Evolutionary conservation across 2,329 filamentous ascomycete species (phyloP).

Genomic region (Aspergillus udagawae): DNA sequence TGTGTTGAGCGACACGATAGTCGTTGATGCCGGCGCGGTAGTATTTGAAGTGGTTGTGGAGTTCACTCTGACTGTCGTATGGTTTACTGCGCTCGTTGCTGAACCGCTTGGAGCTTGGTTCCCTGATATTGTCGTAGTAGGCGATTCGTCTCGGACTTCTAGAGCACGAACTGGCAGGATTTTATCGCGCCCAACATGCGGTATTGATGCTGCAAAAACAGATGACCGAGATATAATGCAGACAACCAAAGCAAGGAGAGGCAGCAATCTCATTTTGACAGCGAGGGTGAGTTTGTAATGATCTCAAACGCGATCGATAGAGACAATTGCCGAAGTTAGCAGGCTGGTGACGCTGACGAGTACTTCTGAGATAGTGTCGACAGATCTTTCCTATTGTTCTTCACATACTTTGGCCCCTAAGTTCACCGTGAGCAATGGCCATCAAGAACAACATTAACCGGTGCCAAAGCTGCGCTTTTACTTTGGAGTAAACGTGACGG

Average conservation of each 20-base stretch:
- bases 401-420: conserved; percentile 8
- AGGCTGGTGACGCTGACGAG: background rate
- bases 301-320: background rate
- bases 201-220: conserved; percentile 10
- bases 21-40: conserved; percentile 15
- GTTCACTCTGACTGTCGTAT: conserved; percentile 10
- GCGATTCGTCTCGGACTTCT: conserved; percentile 5
- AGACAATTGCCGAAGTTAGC: background rate
- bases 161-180: conserved; percentile 3
- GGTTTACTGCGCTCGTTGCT: conserved; percentile 5
- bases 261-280: conserved; percentile 13
- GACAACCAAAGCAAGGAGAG: conserved; percentile 8
- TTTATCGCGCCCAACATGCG: conserved; percentile 5
- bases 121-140: conserved; percentile 11
- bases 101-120: conserved; percentile 3
- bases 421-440: background rate
- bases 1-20: conserved; percentile 23
- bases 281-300: background rate
- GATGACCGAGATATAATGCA: conserved; percentile 11
- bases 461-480: conserved; percentile 1
- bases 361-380: background rate
- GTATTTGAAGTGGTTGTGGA: conserved; percentile 7
- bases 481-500: conserved; percentile 13
- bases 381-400: background rate
- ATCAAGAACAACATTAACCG: background rate